phyloP scores from a whole-genome alignment of 257 asterid genomes.

The Jaltomata sinuosa region DNA sequence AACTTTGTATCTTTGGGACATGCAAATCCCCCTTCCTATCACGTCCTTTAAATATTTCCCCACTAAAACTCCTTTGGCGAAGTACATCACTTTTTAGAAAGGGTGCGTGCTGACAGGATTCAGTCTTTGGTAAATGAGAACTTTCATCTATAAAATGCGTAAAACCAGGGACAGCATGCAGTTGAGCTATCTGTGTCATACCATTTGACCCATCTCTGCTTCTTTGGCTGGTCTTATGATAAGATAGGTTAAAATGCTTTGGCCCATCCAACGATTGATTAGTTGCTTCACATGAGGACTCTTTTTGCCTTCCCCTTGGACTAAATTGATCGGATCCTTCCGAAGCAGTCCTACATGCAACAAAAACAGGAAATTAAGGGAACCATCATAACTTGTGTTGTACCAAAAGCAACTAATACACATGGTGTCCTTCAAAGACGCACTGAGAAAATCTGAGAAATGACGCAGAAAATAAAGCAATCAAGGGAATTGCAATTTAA shows the following conservation, averaged over 20 bases:
- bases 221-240: conserved; percentile 48
- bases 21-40: conserved; percentile 16
- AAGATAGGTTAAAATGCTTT: conserved; percentile 62
- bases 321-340: conserved; percentile 30
- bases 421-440: not conserved
- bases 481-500: not conserved
- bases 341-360: conserved; percentile 23
- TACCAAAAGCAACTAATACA: not conserved
- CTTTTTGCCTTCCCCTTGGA: conserved; percentile 25
- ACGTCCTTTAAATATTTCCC: conserved; percentile 28
- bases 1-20: conserved; percentile 8
- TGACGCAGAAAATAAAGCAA: not conserved
- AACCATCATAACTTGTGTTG: not conserved
- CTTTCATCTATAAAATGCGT: conserved; percentile 51
- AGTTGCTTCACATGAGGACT: conserved; percentile 30
- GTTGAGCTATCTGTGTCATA: conserved; percentile 53
- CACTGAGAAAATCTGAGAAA: not conserved
- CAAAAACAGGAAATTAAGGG: conserved; percentile 1
- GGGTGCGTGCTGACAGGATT: conserved; percentile 22
- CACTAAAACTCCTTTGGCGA: conserved; percentile 39
- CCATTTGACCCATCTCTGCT: conserved; percentile 35
- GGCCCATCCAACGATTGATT: conserved; percentile 40
- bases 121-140: conserved; percentile 27
- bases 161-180: conserved; percentile 74
- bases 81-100: conserved; percentile 36